Evolutionary conservation across 768 basidiomycete genomes (phyloP).

Genomic region (Boletales sp.): DNA sequence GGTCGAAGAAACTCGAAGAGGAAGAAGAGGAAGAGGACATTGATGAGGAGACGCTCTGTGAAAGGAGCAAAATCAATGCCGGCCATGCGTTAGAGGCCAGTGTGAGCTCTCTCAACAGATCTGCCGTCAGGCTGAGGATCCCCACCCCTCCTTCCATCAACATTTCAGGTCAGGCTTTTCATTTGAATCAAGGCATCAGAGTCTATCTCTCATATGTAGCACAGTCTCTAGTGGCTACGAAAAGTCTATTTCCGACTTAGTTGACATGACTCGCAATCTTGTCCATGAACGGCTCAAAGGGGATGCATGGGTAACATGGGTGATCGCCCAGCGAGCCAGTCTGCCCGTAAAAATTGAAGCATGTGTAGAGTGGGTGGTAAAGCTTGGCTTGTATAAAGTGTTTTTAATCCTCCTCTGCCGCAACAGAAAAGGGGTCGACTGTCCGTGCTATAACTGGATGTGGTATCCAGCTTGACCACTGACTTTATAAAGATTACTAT

Average conservation of each 20-base stretch:
- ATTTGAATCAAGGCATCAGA: no score
- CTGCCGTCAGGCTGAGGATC: background rate
- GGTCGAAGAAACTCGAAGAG: background rate
- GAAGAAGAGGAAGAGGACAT: background rate
- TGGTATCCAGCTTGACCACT: background rate
- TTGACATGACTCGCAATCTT: background rate
- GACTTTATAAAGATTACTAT: background rate
- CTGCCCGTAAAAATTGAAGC: constrained; percentile 5
- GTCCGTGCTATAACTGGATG: background rate
- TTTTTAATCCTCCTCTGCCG: background rate
- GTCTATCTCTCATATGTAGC: background rate
- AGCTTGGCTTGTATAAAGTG: background rate
- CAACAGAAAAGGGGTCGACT: constrained; percentile 5
- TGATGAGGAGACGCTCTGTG: background rate
- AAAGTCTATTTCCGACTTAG: background rate
- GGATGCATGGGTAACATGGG: constrained; percentile 8
- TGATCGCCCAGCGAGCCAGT: constrained; percentile 4
- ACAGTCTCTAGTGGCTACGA: background rate
- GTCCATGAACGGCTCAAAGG: constrained; percentile 3
- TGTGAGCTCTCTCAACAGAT: background rate
- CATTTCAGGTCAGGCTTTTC: background rate
- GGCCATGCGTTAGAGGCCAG: background rate
- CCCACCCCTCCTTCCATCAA: background rate
- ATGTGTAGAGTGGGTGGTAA: constrained; percentile 2
- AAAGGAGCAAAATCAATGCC: background rate